Conservation (phyloP, 306 rosid species). For the Quercus ilex region DNA sequence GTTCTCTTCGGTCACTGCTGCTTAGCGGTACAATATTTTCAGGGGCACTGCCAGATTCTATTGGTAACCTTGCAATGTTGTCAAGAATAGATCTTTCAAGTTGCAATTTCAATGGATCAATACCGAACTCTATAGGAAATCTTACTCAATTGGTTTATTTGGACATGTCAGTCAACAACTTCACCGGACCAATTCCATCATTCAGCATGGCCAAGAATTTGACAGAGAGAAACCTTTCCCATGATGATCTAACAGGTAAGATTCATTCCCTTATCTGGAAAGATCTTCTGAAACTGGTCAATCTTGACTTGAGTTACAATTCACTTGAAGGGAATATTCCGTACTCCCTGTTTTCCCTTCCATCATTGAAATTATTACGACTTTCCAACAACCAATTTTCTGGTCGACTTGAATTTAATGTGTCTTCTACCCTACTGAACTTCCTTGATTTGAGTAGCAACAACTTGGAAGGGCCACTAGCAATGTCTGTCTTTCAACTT, state of each 20-base stretch:
- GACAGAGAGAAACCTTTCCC: background rate
- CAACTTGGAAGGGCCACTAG: background rate
- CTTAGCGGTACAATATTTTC: slow-evolving; percentile 18
- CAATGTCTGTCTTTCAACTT: background rate
- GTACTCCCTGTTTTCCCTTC: slow-evolving; percentile 5
- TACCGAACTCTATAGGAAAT: slow-evolving; percentile 20
- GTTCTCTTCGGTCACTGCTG: background rate
- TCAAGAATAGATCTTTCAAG: slow-evolving; percentile 26
- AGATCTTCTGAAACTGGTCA: slow-evolving; percentile 12
- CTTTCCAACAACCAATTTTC: slow-evolving; percentile 21
- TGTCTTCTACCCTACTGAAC: background rate
- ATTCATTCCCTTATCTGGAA: slow-evolving; percentile 6
- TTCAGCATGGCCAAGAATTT: slow-evolving; percentile 27
- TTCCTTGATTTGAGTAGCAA: background rate
- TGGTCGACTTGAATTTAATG: slow-evolving; percentile 19
- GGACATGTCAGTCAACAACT: slow-evolving; percentile 29
- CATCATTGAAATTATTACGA: background rate
- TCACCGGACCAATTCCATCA: slow-evolving; percentile 36
- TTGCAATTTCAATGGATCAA: slow-evolving; percentile 30
- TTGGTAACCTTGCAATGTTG: slow-evolving; percentile 22
- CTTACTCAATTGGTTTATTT: slow-evolving; percentile 26
- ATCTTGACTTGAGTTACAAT: slow-evolving; percentile 18
- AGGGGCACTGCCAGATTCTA: slow-evolving; percentile 21
- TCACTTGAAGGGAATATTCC: slow-evolving; percentile 28
- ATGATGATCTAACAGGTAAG: slow-evolving; percentile 10